Conservation (phyloP, 495 filamentous ascomycete genomes). For the Aspergillus bertholletiae region DNA sequence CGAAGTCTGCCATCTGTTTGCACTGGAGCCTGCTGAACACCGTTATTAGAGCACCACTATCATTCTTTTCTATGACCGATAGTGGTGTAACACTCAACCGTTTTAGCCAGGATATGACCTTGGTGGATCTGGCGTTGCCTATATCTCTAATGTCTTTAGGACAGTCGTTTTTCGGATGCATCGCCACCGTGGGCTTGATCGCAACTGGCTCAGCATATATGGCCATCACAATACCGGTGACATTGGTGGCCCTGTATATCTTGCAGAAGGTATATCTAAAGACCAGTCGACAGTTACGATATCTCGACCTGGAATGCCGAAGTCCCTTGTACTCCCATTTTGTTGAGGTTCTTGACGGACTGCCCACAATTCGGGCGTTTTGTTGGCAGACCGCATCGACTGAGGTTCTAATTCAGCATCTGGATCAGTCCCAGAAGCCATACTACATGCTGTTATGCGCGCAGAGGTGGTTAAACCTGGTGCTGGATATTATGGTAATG, state of each 20-base stretch:
- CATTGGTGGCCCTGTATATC: not conserved
- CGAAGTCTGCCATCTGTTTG: not conserved
- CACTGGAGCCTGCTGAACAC: not conserved
- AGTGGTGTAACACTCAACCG: not conserved
- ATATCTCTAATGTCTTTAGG: not conserved
- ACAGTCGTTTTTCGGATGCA: not conserved
- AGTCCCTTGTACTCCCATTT: constrained; percentile 41
- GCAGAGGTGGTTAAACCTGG: constrained; percentile 62
- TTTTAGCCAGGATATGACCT: not conserved
- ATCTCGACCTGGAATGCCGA: constrained; percentile 44
- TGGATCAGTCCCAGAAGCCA: not conserved
- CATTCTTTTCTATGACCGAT: not conserved
- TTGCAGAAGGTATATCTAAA: constrained; percentile 40
- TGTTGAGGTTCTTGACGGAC: constrained; percentile 58
- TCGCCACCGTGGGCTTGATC: not conserved
- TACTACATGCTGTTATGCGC: not conserved
- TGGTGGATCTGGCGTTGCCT: not conserved
- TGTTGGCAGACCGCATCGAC: not conserved
- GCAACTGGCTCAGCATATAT: not conserved
- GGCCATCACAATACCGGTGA: constrained; percentile 14
- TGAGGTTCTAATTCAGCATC: not conserved
- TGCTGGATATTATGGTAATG: constrained; percentile 57
- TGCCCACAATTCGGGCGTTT: constrained; percentile 59
- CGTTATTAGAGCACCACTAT: not conserved
- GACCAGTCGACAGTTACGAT: constrained; percentile 50